Evolutionary conservation across 2,329 filamentous ascomycete genomes (phyloP).

Genomic region (Remersonia thermophila): DNA sequence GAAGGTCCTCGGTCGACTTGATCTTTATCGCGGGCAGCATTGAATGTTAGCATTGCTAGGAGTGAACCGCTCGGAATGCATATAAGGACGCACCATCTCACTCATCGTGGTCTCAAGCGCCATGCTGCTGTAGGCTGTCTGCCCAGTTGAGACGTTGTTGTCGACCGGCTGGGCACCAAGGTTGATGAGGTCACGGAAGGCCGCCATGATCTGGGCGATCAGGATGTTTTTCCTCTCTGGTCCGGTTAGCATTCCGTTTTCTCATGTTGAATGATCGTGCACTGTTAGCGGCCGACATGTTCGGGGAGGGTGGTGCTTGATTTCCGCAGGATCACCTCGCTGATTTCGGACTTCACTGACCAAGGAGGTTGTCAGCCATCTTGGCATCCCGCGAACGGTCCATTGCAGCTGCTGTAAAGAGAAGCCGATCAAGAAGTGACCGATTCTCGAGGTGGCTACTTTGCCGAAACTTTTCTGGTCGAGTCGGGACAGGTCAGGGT

Average conservation of each 20-base stretch:
- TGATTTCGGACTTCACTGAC: too few species aligned
- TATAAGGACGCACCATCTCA: constrained; percentile 23
- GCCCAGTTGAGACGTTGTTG: constrained; percentile 23
- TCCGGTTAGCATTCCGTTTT: neutral
- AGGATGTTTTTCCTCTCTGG: constrained; percentile 34
- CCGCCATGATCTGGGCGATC: constrained; percentile 32
- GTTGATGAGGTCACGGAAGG: constrained; percentile 31
- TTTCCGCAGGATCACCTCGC: neutral
- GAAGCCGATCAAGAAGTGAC: too few species aligned
- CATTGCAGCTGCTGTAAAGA: neutral
- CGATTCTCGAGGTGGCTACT: too few species aligned
- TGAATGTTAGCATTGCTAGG: too few species aligned
- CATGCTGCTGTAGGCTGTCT: constrained; percentile 28
- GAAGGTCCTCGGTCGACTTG: constrained; percentile 31
- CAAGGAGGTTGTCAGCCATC: constrained; percentile 4
- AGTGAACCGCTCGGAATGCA: too few species aligned
- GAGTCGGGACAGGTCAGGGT: too few species aligned
- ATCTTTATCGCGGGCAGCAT: too few species aligned
- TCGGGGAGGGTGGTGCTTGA: too few species aligned
- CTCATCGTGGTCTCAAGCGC: constrained; percentile 27
- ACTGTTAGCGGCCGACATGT: too few species aligned
- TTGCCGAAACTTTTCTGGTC: too few species aligned
- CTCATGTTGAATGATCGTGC: too few species aligned
- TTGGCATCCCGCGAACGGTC: constrained; percentile 1
- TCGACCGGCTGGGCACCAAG: constrained; percentile 25